phyloP scores from a whole-genome alignment of 1,139 yeast genomes.

The Pichia sp. region DNA sequence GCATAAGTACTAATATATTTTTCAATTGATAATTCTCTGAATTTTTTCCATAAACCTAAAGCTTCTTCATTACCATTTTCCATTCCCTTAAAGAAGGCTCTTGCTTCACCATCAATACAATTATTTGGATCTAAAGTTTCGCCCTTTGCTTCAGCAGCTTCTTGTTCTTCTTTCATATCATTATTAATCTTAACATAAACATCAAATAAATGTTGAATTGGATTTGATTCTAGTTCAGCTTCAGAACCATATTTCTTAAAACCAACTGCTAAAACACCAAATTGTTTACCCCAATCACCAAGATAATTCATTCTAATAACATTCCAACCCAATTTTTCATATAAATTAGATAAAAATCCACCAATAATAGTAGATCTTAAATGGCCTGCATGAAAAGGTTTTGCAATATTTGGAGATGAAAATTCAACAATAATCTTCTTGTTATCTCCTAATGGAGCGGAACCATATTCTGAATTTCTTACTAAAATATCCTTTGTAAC shows the following conservation, averaged over 20 bases:
- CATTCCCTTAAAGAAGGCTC: slow-evolving; percentile 83
- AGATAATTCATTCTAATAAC: slow-evolving; percentile 87
- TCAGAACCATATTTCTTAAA: slow-evolving; percentile 80
- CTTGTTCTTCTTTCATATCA: slow-evolving; percentile 62
- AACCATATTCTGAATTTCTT: slow-evolving; percentile 61
- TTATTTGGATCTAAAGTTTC: slow-evolving; percentile 46
- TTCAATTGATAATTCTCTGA: slow-evolving; percentile 84
- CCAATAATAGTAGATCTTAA: slow-evolving; percentile 97
- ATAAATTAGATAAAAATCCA: slow-evolving; percentile 87
- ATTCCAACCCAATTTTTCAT: slow-evolving; percentile 85
- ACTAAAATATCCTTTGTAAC: slow-evolving; percentile 67
- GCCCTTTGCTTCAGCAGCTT: slow-evolving; percentile 35
- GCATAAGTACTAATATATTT: slow-evolving; percentile 84
- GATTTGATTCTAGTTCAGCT: slow-evolving; percentile 63
- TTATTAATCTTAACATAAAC: slow-evolving; percentile 85
- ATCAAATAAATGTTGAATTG: slow-evolving; percentile 90
- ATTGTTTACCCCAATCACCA: slow-evolving; percentile 99
- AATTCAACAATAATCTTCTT: slow-evolving; percentile 80
- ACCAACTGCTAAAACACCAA: slow-evolving; percentile 92
- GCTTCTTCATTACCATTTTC: slow-evolving; percentile 89
- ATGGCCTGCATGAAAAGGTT: slow-evolving; percentile 99
- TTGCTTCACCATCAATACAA: slow-evolving; percentile 73
- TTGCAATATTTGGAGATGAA: slow-evolving; percentile 97
- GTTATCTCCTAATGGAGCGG: slow-evolving; percentile 65
- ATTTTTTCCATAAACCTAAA: slow-evolving; percentile 72